Evolutionary conservation across 2,329 filamentous ascomycete species (phyloP).

Genomic region (Aspergillus nomiae): DNA sequence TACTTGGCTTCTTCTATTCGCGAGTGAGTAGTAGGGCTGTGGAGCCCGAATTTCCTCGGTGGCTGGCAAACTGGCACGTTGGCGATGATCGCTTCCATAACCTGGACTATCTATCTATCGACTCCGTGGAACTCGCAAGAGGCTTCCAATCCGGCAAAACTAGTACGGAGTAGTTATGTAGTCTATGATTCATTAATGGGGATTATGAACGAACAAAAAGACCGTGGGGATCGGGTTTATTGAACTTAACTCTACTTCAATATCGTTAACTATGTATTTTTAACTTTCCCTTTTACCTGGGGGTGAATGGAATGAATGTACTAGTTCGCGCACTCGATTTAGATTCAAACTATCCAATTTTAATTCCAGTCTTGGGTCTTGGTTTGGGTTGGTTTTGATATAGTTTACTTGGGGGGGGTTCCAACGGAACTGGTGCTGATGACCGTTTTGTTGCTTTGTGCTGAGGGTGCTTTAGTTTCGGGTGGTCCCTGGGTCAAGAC

Average conservation of each 20-base stretch:
- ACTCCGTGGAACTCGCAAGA: too few species aligned
- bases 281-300: not conserved
- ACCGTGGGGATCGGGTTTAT: too few species aligned
- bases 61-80: constrained; percentile 1
- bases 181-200: not conserved
- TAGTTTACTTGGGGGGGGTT: not conserved
- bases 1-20: not conserved
- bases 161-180: not conserved
- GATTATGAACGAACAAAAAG: too few species aligned
- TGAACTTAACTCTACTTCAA: too few species aligned
- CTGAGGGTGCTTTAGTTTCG: not conserved
- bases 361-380: not conserved
- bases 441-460: not conserved
- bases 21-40: not conserved
- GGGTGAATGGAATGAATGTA: not conserved
- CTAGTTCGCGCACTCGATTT: not conserved
- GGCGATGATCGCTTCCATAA: not conserved
- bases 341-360: not conserved
- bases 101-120: not conserved
- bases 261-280: not conserved
- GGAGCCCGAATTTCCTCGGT: not conserved
- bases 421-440: not conserved
- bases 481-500: not conserved
- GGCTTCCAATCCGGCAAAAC: too few species aligned
- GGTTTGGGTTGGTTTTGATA: not conserved